A percentile compares a stretch with the other conserved stretches of the same genome.
Evolutionary conservation across 352 stramenopile genomes (phyloP).

Genomic region (Pythium phragmitis): DNA sequence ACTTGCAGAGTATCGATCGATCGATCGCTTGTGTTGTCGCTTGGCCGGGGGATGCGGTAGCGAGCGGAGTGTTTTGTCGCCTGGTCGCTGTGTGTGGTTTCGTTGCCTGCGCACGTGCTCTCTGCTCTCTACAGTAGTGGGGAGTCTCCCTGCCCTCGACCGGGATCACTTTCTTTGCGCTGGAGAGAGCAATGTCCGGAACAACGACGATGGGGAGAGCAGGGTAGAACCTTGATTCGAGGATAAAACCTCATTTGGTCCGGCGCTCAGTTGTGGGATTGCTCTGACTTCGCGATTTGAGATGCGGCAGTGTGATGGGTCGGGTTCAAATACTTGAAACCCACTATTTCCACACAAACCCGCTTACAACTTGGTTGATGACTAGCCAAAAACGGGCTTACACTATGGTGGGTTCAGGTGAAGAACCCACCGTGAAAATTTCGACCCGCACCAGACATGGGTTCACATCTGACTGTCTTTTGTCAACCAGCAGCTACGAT

Average conservation of each 20-base stretch:
- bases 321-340: slow-evolving; percentile 11
- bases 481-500: background rate
- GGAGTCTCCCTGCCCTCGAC: background rate
- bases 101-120: slow-evolving; percentile 10
- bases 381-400: slow-evolving; percentile 1
- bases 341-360: background rate
- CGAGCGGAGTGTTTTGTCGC: slow-evolving; percentile 12
- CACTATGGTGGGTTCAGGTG: background rate
- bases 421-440: background rate
- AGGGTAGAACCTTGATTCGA: slow-evolving; percentile 17
- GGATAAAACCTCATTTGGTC: slow-evolving; percentile 24
- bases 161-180: slow-evolving; percentile 12
- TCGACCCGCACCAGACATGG: background rate
- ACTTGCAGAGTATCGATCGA: background rate
- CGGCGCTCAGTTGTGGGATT: slow-evolving; percentile 15
- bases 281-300: slow-evolving; percentile 10
- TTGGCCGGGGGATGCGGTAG: slow-evolving; percentile 6
- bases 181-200: slow-evolving; percentile 15
- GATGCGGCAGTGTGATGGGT: slow-evolving; percentile 2
- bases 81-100: slow-evolving; percentile 13
- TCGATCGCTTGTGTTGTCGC: slow-evolving; percentile 8
- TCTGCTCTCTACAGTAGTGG: slow-evolving; percentile 12
- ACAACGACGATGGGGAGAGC: slow-evolving; percentile 10
- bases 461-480: slow-evolving; percentile 3
- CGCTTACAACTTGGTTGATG: background rate